A percentile compares a stretch with the other conserved stretches of the same genome.
Evolutionary conservation across 352 stramenopile species (phyloP).

Genomic region (Phytophthora brassicae): DNA sequence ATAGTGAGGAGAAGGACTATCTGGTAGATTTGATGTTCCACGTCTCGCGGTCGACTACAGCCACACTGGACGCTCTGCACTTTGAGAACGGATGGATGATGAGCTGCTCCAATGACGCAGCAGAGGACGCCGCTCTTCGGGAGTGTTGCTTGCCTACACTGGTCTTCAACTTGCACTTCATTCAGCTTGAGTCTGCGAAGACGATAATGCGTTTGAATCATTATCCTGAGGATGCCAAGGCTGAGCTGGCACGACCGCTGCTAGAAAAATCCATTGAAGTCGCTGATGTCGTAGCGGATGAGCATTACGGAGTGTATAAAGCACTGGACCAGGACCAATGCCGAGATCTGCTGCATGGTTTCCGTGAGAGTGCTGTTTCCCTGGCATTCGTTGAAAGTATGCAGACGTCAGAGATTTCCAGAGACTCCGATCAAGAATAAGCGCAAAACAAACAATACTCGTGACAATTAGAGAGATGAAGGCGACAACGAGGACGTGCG

Average conservation of each 20-base stretch:
- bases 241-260: constrained; percentile 55
- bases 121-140: constrained; percentile 47
- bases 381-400: constrained; percentile 58
- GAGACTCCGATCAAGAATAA: constrained; percentile 31
- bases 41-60: constrained; percentile 48
- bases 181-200: constrained; percentile 78
- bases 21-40: constrained; percentile 79
- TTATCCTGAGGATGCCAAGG: constrained; percentile 60
- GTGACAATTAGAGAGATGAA: constrained; percentile 35
- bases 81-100: constrained; percentile 82
- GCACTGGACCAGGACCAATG: constrained; percentile 65
- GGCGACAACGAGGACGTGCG: constrained; percentile 8
- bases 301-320: constrained; percentile 70
- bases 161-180: constrained; percentile 75
- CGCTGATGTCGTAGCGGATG: constrained; percentile 75
- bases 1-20: constrained; percentile 80
- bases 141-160: constrained; percentile 64
- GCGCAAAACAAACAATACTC: constrained; percentile 11
- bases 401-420: constrained; percentile 6
- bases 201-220: constrained; percentile 67
- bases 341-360: constrained; percentile 60
- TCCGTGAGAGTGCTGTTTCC: constrained; percentile 71
- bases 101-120: constrained; percentile 45
- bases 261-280: constrained; percentile 78
- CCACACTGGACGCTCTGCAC: constrained; percentile 70